Percentiles rank a stretch among this genome's conserved stretches.
Conservation (phyloP, 352 stramenopile species). For the Globisporangium sylvaticum region DNA sequence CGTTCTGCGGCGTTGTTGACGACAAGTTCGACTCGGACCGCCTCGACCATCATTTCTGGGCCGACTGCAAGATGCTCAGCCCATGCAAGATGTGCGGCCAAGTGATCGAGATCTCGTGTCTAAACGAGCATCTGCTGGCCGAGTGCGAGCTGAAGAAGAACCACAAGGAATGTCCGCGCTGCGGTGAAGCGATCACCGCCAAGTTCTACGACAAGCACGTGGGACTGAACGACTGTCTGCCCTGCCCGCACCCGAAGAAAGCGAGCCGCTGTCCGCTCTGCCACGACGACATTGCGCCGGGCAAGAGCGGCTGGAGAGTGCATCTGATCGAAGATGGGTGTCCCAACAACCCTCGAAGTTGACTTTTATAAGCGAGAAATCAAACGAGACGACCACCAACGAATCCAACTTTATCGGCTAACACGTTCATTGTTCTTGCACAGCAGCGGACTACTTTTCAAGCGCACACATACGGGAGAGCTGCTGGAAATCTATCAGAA, state of each 20-base stretch:
- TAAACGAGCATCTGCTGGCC: constrained; percentile 89
- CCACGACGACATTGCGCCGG: constrained; percentile 63
- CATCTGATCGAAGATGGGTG: constrained; percentile 72
- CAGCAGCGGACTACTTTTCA: neutral
- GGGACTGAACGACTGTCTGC: constrained; percentile 62
- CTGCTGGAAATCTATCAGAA: neutral
- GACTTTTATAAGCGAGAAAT: neutral
- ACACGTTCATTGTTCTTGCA: neutral
- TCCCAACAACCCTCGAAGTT: constrained; percentile 71
- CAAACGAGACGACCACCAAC: neutral
- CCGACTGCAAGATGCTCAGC: constrained; percentile 88
- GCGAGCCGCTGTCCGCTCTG: constrained; percentile 80
- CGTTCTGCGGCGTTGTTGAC: constrained; percentile 89
- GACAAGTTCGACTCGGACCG: constrained; percentile 85
- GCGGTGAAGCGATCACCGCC: constrained; percentile 77
- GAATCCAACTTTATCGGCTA: neutral
- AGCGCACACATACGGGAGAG: neutral
- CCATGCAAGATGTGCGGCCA: constrained; percentile 91
- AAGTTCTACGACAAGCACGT: constrained; percentile 87
- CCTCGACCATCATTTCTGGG: constrained; percentile 92
- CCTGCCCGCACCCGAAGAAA: constrained; percentile 46
- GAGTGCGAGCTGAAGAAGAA: constrained; percentile 88
- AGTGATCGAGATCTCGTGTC: constrained; percentile 88
- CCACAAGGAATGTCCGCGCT: constrained; percentile 75
- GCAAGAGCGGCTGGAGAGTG: constrained; percentile 63